Evolutionary conservation across 2,329 filamentous ascomycete genomes (phyloP).

Genomic region (Pseudofabraea citricarpa): DNA sequence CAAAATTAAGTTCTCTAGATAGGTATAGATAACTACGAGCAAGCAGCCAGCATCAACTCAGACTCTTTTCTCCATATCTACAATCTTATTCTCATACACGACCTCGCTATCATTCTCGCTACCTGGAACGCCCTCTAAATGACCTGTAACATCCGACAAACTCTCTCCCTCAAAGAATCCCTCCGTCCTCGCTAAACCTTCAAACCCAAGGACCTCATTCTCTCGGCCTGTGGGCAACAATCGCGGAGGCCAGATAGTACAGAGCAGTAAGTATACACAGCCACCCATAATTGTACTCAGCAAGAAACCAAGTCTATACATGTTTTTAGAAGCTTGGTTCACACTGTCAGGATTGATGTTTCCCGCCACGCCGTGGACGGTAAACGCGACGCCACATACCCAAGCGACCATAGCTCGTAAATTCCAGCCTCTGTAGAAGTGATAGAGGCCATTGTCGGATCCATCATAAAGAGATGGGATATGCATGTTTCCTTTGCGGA

Average conservation of each 20-base stretch:
- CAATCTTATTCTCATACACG: background rate
- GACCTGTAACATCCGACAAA: constrained; percentile 11
- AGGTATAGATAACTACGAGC: too few relatives aligned
- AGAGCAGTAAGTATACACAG: constrained; percentile 24
- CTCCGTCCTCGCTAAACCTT: constrained; percentile 18
- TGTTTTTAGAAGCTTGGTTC: constrained; percentile 26
- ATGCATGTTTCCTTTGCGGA: background rate
- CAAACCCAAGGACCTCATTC: constrained; percentile 2
- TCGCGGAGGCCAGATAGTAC: constrained; percentile 13
- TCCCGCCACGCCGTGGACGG: constrained; percentile 29
- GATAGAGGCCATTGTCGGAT: background rate
- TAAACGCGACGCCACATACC: constrained; percentile 1
- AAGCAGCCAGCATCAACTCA: too few relatives aligned
- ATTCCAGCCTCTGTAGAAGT: constrained; percentile 3
- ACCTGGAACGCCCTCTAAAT: background rate
- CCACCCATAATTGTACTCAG: constrained; percentile 27
- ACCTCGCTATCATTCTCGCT: background rate
- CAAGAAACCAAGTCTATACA: constrained; percentile 32
- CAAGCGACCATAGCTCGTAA: background rate
- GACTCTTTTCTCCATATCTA: background rate
- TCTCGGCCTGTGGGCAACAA: constrained; percentile 7
- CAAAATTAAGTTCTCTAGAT: too few relatives aligned
- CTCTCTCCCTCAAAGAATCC: constrained; percentile 27
- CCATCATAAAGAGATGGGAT: background rate
- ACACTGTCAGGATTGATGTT: constrained; percentile 28